A percentile compares a stretch with the other conserved stretches of the same genome.
phyloP scores from a whole-genome alignment of 805 yeast species.

The Starmerella ratchasimensis region DNA sequence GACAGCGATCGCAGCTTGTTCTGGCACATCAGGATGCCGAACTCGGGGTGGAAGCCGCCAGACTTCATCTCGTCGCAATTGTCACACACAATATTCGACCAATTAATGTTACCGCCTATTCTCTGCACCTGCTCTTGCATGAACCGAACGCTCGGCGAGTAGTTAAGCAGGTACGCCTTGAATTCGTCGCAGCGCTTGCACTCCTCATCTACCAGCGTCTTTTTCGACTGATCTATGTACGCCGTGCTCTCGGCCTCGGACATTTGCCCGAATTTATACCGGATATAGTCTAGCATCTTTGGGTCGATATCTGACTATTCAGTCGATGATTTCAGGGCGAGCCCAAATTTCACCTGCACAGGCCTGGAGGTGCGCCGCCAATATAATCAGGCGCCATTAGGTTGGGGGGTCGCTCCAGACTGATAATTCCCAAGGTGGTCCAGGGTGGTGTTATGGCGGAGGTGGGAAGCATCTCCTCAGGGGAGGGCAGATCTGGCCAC shows the following conservation, averaged over 20 bases:
- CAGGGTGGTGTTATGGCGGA: too few species aligned
- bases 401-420: too few species aligned
- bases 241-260: constrained; percentile 1
- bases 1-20: constrained; percentile 60
- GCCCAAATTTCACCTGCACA: too few species aligned
- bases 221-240: constrained; percentile 1
- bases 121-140: constrained; percentile 73
- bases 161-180: constrained; percentile 60
- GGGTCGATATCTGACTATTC: too few species aligned
- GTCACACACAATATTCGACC: constrained; percentile 55
- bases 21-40: constrained; percentile 77
- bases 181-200: constrained; percentile 62
- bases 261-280: constrained; percentile 16
- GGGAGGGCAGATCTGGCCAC: too few species aligned
- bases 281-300: constrained; percentile 12
- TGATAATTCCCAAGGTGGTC: too few species aligned
- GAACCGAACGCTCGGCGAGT: constrained; percentile 71
- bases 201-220: constrained; percentile 39
- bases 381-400: too few species aligned
- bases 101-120: constrained; percentile 40
- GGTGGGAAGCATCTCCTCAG: too few species aligned
- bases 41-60: constrained; percentile 88
- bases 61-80: constrained; percentile 69
- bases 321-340: constrained; percentile 5
- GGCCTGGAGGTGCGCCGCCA: too few species aligned